phyloP scores from a whole-genome alignment of 208 protist genomes.

The Leishmania lainsoni region DNA sequence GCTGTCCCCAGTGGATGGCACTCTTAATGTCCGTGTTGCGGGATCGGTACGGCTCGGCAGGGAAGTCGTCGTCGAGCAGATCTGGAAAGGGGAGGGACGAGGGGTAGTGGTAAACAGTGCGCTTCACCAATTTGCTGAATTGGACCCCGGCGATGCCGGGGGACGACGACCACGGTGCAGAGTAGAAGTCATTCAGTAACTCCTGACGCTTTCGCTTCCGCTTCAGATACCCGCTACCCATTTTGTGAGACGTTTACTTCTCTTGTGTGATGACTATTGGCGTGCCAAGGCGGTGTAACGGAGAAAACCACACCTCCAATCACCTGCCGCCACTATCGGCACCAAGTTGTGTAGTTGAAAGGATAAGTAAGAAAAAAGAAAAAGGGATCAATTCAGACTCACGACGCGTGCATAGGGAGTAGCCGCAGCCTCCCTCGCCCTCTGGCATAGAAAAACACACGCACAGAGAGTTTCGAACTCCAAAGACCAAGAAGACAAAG shows the following conservation, averaged over 20 bases:
- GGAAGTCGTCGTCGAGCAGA: conserved; percentile 70
- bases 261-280: not conserved
- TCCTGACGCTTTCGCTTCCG: conserved; percentile 37
- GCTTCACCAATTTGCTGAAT: conserved; percentile 11
- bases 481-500: not conserved
- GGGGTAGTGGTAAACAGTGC: conserved; percentile 81
- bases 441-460: not conserved
- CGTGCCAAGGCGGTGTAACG: not conserved
- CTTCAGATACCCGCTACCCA: conserved; percentile 31
- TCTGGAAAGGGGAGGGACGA: conserved; percentile 73
- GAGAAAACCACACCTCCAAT: not conserved
- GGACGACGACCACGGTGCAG: not conserved
- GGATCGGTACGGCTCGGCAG: conserved; percentile 80
- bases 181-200: conserved; percentile 30
- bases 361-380: not conserved
- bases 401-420: not conserved
- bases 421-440: not conserved
- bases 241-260: conserved; percentile 1
- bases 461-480: not conserved
- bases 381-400: not conserved
- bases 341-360: not conserved
- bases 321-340: not conserved
- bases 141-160: not conserved
- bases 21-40: conserved; percentile 87
- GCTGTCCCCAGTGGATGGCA: conserved; percentile 96